Conservation (phyloP, 148 eudicot genomes). For the Cornus controversa region DNA sequence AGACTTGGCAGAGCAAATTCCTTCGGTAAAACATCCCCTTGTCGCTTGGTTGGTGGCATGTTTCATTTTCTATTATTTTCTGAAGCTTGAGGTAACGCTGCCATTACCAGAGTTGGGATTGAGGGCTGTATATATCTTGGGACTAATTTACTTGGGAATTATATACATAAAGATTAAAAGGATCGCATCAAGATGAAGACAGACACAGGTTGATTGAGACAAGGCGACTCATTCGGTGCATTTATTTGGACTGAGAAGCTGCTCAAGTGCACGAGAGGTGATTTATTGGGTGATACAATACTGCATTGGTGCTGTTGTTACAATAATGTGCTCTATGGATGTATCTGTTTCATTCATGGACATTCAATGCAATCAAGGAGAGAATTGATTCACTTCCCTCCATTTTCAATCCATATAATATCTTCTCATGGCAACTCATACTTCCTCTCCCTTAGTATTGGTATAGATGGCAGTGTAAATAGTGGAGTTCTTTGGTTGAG, state of each 20-base stretch:
- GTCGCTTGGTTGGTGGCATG: not conserved
- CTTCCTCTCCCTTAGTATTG: not conserved
- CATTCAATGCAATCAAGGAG: constrained; percentile 12
- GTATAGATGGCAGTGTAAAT: not conserved
- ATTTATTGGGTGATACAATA: not conserved
- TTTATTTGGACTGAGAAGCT: not conserved
- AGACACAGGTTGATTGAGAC: not conserved
- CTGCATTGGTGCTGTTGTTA: not conserved
- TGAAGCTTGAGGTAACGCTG: constrained; percentile 3
- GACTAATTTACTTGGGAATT: not conserved
- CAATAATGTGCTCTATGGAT: not conserved
- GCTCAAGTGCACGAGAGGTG: not conserved
- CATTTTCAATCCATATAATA: not conserved
- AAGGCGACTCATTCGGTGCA: not conserved
- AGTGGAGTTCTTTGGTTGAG: not conserved
- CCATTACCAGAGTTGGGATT: not conserved
- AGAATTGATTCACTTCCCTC: not conserved
- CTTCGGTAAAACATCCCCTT: not conserved
- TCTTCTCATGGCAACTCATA: not conserved
- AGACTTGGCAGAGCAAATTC: constrained; percentile 1
- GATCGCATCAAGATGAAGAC: not conserved
- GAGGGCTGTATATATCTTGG: not conserved
- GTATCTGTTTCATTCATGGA: constrained; percentile 4
- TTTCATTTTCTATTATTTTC: not conserved
- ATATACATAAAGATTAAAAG: not conserved